Evolutionary conservation across 2,329 filamentous ascomycete genomes (phyloP), one percentile per base, ranked within the genome.

Genomic region (Penicillium hordei): DNA sequence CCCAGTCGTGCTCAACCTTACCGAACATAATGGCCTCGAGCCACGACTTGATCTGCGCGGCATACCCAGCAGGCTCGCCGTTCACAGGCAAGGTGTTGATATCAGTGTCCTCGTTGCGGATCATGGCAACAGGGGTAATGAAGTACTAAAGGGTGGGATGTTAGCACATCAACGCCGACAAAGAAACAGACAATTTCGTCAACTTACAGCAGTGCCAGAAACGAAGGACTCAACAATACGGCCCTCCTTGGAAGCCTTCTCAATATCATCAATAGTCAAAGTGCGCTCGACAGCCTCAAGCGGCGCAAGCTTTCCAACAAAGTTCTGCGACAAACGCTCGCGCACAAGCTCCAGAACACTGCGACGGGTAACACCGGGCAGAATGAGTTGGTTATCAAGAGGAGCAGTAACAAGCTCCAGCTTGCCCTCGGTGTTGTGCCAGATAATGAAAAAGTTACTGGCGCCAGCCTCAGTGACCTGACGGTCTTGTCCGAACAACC

Each of bases 391-490:
- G 70, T 91, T 90, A 57, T 89, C 89, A 43, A 97, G 77, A 9
- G 91, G 90, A 2, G 93, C 91, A 2, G 93, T 97, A 55, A 96
- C 81, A 33, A 97, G 81, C 79, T 94, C 82, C 25, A 83, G 70
- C 67, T 80, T 83, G 8, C 83, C 86, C 65, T 87, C 83, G 71
- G 81, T 67, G 55, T 73, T 72, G 40, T 69, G 83, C 90, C 89
- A 92, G 13, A 96, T 80, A 8, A 96, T 81, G 70, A 97, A 96
- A 78, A 96, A 96, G 78, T 97, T 97, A 69, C 86, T 90, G 13
- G 91, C 93, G 5, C 93, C 93, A 2, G 93, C 93, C 79, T 97
- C 93, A 2, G 93, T 97, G 62, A 95, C 92, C 71, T 86, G 85
- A 52, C 84, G 85, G 65, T 93, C 82, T 40, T 84, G 75, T 1